Conservation (phyloP, 768 basidiomycete species). For the Leucogyrophana mollusca region DNA sequence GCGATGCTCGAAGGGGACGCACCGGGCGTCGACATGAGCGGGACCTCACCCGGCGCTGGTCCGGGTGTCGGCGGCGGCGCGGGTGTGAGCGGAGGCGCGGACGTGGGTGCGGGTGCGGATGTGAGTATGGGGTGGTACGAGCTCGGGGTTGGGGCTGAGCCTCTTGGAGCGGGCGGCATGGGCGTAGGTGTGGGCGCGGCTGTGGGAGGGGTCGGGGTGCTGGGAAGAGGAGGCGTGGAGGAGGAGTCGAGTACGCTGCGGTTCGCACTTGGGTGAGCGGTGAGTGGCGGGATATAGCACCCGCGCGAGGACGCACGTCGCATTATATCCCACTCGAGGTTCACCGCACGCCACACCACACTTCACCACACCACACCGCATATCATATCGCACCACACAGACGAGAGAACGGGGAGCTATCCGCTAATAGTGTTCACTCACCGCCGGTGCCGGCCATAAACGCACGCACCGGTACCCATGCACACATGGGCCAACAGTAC, state of each 20-base stretch:
- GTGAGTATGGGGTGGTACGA: constrained; percentile 24
- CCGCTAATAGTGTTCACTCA: too few relatives aligned
- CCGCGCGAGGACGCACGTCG: too few relatives aligned
- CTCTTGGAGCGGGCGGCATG: neutral
- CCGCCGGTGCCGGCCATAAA: too few relatives aligned
- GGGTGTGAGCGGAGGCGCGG: constrained; percentile 5
- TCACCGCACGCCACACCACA: too few relatives aligned
- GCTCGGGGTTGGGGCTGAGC: constrained; percentile 17
- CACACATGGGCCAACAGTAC: too few relatives aligned
- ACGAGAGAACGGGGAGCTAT: too few relatives aligned
- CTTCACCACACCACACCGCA: too few relatives aligned
- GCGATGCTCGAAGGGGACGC: constrained; percentile 33
- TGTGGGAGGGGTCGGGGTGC: neutral
- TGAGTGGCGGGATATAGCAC: too few relatives aligned
- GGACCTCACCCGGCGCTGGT: too few relatives aligned
- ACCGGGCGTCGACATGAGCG: constrained; percentile 5
- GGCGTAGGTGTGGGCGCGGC: constrained; percentile 4
- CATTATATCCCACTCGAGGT: too few relatives aligned
- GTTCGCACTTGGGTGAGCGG: constrained; percentile 28
- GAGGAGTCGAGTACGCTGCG: constrained; percentile 26
- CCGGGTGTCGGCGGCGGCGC: neutral
- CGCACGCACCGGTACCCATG: too few relatives aligned
- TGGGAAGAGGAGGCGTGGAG: neutral
- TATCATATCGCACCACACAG: too few relatives aligned
- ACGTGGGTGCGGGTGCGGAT: constrained; percentile 8